Conservation (phyloP, 768 basidiomycete species). For the Tulasnella sp. region DNA sequence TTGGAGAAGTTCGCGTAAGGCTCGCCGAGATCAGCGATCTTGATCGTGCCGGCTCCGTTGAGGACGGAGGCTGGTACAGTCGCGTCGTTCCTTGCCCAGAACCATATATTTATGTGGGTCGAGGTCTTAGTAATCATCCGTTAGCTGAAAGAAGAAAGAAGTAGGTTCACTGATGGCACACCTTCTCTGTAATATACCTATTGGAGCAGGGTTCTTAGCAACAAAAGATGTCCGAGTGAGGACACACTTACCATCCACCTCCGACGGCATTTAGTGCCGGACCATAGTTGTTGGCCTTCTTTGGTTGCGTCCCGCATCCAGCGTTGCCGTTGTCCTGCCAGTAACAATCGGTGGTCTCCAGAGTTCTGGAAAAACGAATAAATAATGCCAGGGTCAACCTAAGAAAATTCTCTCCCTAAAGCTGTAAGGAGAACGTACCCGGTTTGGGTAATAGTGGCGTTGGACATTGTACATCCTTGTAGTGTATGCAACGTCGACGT, state of each 20-base stretch:
- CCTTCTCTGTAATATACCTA: too few species aligned
- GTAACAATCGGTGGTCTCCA: background rate
- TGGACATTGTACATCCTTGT: background rate
- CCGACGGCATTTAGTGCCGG: conserved; percentile 15
- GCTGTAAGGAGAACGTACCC: background rate
- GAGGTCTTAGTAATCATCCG: too few species aligned
- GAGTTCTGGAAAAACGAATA: too few species aligned
- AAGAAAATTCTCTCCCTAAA: background rate
- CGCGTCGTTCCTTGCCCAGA: conserved; percentile 16
- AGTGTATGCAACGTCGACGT: conserved; percentile 4
- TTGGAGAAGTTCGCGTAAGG: conserved; percentile 19
- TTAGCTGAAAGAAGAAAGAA: too few species aligned
- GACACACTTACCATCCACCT: conserved; percentile 25
- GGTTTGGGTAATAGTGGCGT: background rate
- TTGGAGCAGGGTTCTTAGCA: too few species aligned
- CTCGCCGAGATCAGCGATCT: conserved; percentile 16
- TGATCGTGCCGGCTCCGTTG: conserved; percentile 14
- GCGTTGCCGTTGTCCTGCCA: background rate
- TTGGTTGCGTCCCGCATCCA: background rate
- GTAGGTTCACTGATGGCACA: too few species aligned
- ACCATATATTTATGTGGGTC: conserved; percentile 12
- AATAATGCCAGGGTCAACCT: background rate
- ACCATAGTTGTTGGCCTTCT: conserved; percentile 11
- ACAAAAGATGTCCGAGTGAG: too few species aligned
- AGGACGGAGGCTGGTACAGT: conserved; percentile 10